These are phyloP conservation scores for Funneliformis geosporum DNA, from an alignment of 192 early-diverging fungal genomes.

Conservation along the genomic window DNA sequence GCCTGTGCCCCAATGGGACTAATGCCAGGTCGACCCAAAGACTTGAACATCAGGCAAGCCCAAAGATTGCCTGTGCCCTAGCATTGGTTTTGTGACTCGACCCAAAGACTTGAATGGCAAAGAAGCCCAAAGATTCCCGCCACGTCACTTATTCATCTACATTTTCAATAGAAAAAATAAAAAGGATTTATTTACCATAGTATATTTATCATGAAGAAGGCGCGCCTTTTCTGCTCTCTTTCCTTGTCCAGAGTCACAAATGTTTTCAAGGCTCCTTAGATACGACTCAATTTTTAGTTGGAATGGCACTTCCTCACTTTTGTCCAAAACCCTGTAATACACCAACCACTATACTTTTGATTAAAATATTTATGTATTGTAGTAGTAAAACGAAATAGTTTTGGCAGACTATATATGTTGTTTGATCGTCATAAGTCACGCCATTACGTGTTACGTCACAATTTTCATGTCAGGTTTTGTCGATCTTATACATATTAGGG, in stretches of 20 bases:
- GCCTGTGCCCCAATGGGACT: too few relatives aligned
- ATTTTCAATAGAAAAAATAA: constrained; percentile 9
- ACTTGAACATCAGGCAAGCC: constrained; percentile 2
- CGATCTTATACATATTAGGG: too few relatives aligned
- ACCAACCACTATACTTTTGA: not conserved
- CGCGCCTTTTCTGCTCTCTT: constrained; percentile 4
- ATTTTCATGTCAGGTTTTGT: too few relatives aligned
- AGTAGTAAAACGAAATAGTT: too few relatives aligned
- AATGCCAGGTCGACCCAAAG: too few relatives aligned
- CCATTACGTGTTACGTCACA: too few relatives aligned
- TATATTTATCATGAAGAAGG: constrained; percentile 12
- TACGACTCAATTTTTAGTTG: constrained; percentile 13
- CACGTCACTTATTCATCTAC: constrained; percentile 16
- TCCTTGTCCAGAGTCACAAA: not conserved
- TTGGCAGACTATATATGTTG: too few relatives aligned
- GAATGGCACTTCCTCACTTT: not conserved
- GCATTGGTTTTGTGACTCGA: constrained; percentile 2
- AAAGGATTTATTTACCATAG: not conserved
- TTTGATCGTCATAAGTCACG: too few relatives aligned
- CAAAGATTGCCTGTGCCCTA: constrained; percentile 1
- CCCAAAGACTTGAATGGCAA: constrained; percentile 25
- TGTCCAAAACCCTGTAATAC: not conserved
- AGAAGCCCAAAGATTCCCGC: constrained; percentile 21
- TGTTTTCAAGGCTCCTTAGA: constrained; percentile 9
- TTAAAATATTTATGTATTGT: too few relatives aligned